A percentile compares a stretch with the other conserved stretches of the same genome.
phyloP scores from a whole-genome alignment of 345 rosid genomes.

The Moricandia arvensis region DNA sequence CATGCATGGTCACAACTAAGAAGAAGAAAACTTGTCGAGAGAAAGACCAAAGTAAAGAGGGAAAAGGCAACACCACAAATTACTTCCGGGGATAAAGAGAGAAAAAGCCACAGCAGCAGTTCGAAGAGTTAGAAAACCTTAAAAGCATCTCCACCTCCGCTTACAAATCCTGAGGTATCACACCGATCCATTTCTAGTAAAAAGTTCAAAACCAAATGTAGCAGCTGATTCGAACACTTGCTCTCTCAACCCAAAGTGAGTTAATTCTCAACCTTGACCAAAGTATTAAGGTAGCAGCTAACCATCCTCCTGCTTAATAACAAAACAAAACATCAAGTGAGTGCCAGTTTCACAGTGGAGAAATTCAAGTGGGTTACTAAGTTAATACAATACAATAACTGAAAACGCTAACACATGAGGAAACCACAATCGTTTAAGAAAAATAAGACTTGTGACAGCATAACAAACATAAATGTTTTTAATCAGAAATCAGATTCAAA shows the following conservation, averaged over 20 bases:
- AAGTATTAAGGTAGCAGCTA: slow-evolving; percentile 20
- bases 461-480: neutral
- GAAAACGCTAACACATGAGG: too few species aligned
- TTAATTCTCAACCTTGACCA: slow-evolving; percentile 31
- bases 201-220: slow-evolving; percentile 26
- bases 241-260: slow-evolving; percentile 15
- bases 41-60: too few species aligned
- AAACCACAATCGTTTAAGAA: neutral
- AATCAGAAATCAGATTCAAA: neutral
- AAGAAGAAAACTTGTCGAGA: slow-evolving; percentile 22
- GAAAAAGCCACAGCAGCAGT: slow-evolving; percentile 50
- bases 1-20: slow-evolving; percentile 55
- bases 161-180: slow-evolving; percentile 96
- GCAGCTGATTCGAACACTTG: slow-evolving; percentile 16
- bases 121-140: slow-evolving; percentile 45
- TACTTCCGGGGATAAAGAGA: slow-evolving; percentile 54
- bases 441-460: neutral
- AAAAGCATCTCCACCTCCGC: slow-evolving; percentile 66
- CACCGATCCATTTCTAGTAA: slow-evolving; percentile 59
- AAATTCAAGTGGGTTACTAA: neutral
- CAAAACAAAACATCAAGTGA: slow-evolving; percentile 1
- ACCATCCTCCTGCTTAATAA: slow-evolving; percentile 64
- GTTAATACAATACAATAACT: too few species aligned
- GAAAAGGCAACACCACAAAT: slow-evolving; percentile 54
- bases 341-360: neutral